Conservation (phyloP, 2,329 filamentous ascomycete genomes). For the Sporothrix curviconia region DNA sequence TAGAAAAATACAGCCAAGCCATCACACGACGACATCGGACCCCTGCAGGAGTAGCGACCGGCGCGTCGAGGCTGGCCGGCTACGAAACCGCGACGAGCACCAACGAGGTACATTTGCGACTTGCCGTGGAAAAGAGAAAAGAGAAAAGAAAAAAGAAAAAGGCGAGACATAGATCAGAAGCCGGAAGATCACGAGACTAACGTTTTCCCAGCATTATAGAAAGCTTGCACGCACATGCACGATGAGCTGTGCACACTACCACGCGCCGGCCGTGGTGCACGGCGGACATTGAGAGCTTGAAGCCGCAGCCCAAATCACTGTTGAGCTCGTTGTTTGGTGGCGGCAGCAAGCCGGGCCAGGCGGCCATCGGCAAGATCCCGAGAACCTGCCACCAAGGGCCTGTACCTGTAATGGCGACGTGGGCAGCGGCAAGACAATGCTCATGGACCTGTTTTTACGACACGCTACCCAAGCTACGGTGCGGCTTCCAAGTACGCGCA, state of each 20-base stretch:
- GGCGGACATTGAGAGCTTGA: constrained; percentile 66
- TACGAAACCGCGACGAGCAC: constrained; percentile 85
- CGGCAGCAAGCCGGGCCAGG: constrained; percentile 19
- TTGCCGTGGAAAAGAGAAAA: too few species aligned
- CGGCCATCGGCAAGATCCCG: constrained; percentile 52
- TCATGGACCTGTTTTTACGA: constrained; percentile 99
- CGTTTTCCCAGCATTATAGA: constrained; percentile 83
- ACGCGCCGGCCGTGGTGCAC: constrained; percentile 65
- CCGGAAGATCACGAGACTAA: too few species aligned
- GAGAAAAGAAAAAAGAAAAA: too few species aligned
- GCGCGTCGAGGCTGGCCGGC: constrained; percentile 63
- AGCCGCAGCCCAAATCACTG: constrained; percentile 44
- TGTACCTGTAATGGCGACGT: constrained; percentile 97
- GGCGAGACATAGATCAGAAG: too few species aligned
- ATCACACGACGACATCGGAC: constrained; percentile 47
- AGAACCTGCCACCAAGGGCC: constrained; percentile 73
- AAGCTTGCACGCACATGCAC: constrained; percentile 80
- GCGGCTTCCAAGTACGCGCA: constrained; percentile 71
- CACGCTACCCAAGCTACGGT: constrained; percentile 76
- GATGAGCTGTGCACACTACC: constrained; percentile 71
- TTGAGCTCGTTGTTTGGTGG: constrained; percentile 54
- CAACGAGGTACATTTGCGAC: constrained; percentile 66
- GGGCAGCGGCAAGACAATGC: constrained; percentile 96
- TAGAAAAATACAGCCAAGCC: constrained; percentile 20
- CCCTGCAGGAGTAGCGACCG: constrained; percentile 83